Percentiles rank a stretch among this genome's conserved stretches.
Conservation (phyloP, 805 yeast species). For the Zygotorulaspora sp. region DNA sequence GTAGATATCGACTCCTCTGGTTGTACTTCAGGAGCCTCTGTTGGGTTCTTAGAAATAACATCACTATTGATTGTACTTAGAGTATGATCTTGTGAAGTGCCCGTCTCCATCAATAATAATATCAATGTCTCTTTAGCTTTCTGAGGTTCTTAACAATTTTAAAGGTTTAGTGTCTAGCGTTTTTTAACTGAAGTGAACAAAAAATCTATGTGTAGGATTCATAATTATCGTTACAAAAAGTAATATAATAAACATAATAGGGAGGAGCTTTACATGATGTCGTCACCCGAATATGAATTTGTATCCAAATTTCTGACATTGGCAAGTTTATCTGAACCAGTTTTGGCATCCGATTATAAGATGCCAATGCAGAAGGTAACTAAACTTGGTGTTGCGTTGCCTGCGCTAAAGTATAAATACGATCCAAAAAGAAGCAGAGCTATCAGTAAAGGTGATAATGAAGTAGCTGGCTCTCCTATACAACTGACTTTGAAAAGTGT, state of each 20-base stretch:
- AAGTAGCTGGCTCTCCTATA: slow-evolving; percentile 2
- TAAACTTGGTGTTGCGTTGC: slow-evolving; percentile 46
- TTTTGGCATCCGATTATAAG: slow-evolving; percentile 26
- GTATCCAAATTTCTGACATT: slow-evolving; percentile 46
- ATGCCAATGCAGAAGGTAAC: slow-evolving; percentile 33
- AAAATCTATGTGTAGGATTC: too few relatives aligned
- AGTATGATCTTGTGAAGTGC: slow-evolving; percentile 4
- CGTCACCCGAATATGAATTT: slow-evolving; percentile 42
- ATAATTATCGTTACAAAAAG: too few relatives aligned
- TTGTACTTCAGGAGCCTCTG: slow-evolving; percentile 4
- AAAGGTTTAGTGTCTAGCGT: too few relatives aligned
- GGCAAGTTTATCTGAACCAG: slow-evolving; percentile 42
- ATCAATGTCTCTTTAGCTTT: too few relatives aligned
- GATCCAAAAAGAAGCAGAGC: slow-evolving; percentile 21
- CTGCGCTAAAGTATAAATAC: slow-evolving; percentile 42
- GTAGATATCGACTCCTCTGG: slow-evolving; percentile 19
- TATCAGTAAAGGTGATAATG: not conserved
- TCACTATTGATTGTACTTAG: slow-evolving; percentile 16
- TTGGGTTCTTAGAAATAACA: slow-evolving; percentile 12
- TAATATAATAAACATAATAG: too few relatives aligned
- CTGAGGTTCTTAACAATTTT: too few relatives aligned
- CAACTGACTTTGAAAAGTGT: slow-evolving; percentile 55
- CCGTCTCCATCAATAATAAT: not conserved
- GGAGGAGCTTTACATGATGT: too few relatives aligned
- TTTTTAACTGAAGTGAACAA: not conserved